These are phyloP conservation scores for Clarireedia sp. DNA, from an alignment of 2,329 filamentous ascomycete genomes.

Conservation along the genomic window DNA sequence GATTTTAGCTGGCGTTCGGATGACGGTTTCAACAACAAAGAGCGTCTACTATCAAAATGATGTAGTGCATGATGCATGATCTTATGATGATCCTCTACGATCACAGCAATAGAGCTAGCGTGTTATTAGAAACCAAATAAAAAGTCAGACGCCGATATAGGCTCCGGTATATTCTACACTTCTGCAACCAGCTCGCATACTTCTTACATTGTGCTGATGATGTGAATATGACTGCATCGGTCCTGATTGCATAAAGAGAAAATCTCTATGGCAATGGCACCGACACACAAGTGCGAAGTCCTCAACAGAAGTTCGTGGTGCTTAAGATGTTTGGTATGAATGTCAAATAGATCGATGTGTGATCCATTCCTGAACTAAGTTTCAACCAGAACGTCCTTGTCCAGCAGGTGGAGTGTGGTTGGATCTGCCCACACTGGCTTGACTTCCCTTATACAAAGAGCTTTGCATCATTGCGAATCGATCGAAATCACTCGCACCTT, in stretches of 20 bases:
- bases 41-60: constrained; percentile 26
- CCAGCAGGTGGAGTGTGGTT: constrained; percentile 40
- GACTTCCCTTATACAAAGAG: constrained; percentile 24
- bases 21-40: constrained; percentile 49
- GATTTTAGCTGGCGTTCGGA: constrained; percentile 38
- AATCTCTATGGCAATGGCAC: neutral
- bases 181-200: neutral
- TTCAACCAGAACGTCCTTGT: constrained; percentile 29
- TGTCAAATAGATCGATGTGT: constrained; percentile 11
- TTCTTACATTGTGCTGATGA: constrained; percentile 6
- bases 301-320: constrained; percentile 12
- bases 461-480: constrained; percentile 25
- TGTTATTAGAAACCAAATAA: constrained; percentile 19
- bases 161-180: constrained; percentile 1
- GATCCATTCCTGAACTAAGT: neutral
- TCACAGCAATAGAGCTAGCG: constrained; percentile 25
- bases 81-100: constrained; percentile 30
- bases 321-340: neutral
- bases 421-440: constrained; percentile 25
- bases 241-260: neutral
- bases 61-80: constrained; percentile 21
- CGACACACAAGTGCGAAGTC: neutral
- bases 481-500: constrained; percentile 23
- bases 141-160: constrained; percentile 6
- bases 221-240: neutral